Base-by-base conservation (phyloP, 208 protist genomes). In the Wallacemonas sp. region DNA sequence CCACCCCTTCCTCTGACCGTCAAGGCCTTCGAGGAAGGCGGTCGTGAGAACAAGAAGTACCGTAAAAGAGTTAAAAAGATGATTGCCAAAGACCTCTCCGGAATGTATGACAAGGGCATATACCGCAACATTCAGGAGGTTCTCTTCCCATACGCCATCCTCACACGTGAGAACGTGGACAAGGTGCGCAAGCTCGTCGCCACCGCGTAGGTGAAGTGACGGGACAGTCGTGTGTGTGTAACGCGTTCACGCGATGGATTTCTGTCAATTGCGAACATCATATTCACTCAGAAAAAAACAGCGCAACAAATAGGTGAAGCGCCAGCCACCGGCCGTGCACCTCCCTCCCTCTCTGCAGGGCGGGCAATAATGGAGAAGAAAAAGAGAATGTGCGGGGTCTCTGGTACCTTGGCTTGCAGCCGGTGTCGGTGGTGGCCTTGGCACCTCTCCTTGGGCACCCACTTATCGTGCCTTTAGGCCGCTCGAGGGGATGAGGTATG, bases 101-200 rank as follows among this genome's bases (percentile, higher is more conserved):
- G 83, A 12, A 27, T 95, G 26, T 93, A 81, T 60, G 83, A 95
- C 57, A 73, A 86, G 26, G 90, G 90, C n/a, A 53, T 82, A 9
- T 80, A 69, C 75, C 59, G 59, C 30, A 95, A 95, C 62, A 33
- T 92, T 8, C 73, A 83, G 71, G 87, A 95, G 75, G 79, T 95
- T 19, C 50, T 91, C 36, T 93, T 91, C 46, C 90, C 90, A 9
- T 81, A 83, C 63, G 61, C 44, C 36, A 68, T 70, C 24, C 34
- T 81, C 62, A 68, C 75, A 6, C 22, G 50, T 12, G 74, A 59
- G n/a, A 22, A 53, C 10, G 22, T 81, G 6, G 37, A 1, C 10
- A 39, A 64, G 21, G 57, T 42, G 12, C 19, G 21, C 41, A 4
- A 38, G 32, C 27, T 54, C 5, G 10, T 44, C 17, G 39, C 30